Evolutionary conservation across 345 rosid species (phyloP).

Genomic region (Euclidium syriacum): DNA sequence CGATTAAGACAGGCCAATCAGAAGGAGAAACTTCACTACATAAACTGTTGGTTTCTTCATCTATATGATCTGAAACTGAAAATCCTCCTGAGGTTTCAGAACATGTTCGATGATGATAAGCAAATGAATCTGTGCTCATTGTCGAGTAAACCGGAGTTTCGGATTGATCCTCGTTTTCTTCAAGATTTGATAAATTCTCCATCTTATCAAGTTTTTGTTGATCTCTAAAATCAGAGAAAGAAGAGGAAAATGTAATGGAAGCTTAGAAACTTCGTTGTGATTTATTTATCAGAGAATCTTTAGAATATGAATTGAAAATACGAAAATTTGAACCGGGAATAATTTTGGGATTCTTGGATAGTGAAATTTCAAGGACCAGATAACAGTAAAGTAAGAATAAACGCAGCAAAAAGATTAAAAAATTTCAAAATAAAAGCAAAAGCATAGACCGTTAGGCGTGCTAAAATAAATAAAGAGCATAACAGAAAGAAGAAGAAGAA

Average conservation of each 20-base stretch:
- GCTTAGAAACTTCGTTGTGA: constrained; percentile 13
- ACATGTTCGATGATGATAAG: constrained; percentile 44
- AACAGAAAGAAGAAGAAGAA: constrained; percentile 29
- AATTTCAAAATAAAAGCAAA: constrained; percentile 20
- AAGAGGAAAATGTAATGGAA: not conserved
- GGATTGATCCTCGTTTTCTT: constrained; percentile 44
- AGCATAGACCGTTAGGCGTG: constrained; percentile 26
- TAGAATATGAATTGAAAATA: constrained; percentile 14
- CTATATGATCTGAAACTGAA: constrained; percentile 60
- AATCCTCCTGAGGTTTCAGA: constrained; percentile 57
- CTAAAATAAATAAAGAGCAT: constrained; percentile 37
- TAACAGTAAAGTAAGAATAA: constrained; percentile 13
- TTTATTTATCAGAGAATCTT: constrained; percentile 18
- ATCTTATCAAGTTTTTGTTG: constrained; percentile 22
- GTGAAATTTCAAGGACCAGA: constrained; percentile 18
- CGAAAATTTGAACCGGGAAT: constrained; percentile 20
- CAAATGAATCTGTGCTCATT: constrained; percentile 49
- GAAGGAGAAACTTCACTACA: constrained; percentile 61
- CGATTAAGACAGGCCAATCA: constrained; percentile 41
- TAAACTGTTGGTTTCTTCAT: constrained; percentile 50
- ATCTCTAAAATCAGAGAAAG: not conserved
- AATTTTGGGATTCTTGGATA: constrained; percentile 3
- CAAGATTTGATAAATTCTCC: not conserved
- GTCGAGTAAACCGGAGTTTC: constrained; percentile 56
- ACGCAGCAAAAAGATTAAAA: not conserved